Evolutionary conservation across 2,329 filamentous ascomycete genomes (phyloP).

Genomic region (Falciphora oryzae): DNA sequence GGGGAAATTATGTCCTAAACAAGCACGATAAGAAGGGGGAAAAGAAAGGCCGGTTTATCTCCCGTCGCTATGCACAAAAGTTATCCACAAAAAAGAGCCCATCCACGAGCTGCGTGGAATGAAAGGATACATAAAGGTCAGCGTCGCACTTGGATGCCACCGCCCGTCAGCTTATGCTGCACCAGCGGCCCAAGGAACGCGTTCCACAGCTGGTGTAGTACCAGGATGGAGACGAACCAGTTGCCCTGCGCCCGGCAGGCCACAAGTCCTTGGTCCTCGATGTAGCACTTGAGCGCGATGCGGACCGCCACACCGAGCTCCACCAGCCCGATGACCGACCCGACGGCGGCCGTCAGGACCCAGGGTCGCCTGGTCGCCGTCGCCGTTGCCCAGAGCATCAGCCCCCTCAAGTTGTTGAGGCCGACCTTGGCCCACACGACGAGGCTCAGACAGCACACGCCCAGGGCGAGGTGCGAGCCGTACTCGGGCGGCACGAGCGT

Average conservation of each 20-base stretch:
- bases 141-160: neutral
- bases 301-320: neutral
- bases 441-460: slow-evolving; percentile 6
- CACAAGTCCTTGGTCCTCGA: neutral
- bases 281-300: neutral
- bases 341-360: neutral
- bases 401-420: neutral
- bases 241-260: neutral
- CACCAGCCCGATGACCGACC: neutral
- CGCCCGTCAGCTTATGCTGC: neutral
- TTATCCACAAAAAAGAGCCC: neutral
- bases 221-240: neutral
- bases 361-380: neutral
- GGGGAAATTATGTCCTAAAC: neutral
- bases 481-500: slow-evolving; percentile 4
- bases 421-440: slow-evolving; percentile 1
- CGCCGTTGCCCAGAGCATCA: neutral
- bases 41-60: neutral
- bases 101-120: neutral
- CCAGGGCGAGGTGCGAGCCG: slow-evolving; percentile 2
- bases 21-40: neutral
- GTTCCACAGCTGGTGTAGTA: slow-evolving; percentile 9
- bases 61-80: neutral
- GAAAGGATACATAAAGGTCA: neutral
- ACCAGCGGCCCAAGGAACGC: slow-evolving; percentile 1